Base-by-base conservation (phyloP, 2,329 filamentous ascomycete species). In the Xylariaceae sp. region DNA sequence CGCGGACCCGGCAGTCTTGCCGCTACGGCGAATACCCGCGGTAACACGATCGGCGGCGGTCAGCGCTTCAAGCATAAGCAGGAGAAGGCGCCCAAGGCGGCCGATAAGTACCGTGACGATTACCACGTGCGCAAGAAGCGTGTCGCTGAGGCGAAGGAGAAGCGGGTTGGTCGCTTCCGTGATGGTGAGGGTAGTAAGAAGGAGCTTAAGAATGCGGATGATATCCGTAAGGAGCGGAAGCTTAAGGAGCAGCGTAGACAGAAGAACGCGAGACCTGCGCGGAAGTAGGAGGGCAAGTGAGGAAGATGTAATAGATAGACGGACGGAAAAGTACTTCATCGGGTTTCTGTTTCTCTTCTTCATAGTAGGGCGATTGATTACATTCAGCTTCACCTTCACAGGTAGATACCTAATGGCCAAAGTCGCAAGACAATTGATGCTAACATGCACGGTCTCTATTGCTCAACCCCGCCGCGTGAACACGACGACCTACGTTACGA, bases 91-190 rank as follows among this genome's bases (percentile, higher is more conserved):
- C 94, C 95, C 64, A 97, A 97, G 81, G 86, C 90, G 68, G 92
- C 94, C 6, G 94, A 99, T 79, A 93, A 89, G 77, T 93, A 84
- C 75, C 83, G 94, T 62, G 92, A 93, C 73, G 93, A 99, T 76
- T 99, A 90, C 76, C 81, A 95, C 65, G 86, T 87, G 72, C 87
- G 89, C 77, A 96, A 94, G 86, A 92, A 92, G 86, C 87, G 90
- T 71, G 88, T 94, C 15, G 85, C 86, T 13, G 92, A 92, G 71
- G 92, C 93, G 51, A 89, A 88, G 76, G 90, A 97, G 79, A 92
- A 92, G 78, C 81, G 89, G 17, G 76, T 91, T 35, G 90, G 89
- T 54, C 82, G 84, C 63, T 93, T 88, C 77, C 84, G 79, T 72
- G 88, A 91, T 66, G 86, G 87, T 37, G 82, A 80, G 67, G 88